phyloP scores from a whole-genome alignment of 345 rosid genomes.

The Syzygium grande region DNA sequence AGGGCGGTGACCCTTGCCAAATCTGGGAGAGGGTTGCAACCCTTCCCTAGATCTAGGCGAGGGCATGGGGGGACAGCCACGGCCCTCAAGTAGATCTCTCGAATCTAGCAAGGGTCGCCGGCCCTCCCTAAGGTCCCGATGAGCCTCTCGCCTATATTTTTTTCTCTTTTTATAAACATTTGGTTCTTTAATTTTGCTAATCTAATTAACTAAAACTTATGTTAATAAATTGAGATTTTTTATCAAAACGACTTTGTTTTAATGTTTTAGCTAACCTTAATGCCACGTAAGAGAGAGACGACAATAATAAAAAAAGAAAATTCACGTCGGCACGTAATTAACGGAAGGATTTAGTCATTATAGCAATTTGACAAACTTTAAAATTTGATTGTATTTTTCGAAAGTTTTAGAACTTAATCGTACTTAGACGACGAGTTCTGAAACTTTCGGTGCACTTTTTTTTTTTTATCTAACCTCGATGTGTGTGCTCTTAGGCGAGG shows the following conservation, averaged over 20 bases:
- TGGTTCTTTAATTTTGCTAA: neutral
- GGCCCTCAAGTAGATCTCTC: neutral
- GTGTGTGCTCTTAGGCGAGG: neutral
- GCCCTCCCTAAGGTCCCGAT: neutral
- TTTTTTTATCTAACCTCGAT: neutral
- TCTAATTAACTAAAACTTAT: neutral
- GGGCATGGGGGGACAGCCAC: too few species aligned
- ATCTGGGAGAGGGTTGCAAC: neutral
- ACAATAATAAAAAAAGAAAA: neutral
- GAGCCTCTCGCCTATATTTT: fast-evolving
- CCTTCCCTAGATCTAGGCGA: neutral
- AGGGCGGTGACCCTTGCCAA: neutral
- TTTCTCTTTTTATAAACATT: fast-evolving
- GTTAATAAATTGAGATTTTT: neutral
- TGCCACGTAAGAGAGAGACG: neutral
- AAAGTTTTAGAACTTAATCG: fast-evolving
- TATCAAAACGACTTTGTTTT: neutral
- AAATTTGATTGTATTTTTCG: fast-evolving
- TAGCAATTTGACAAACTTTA: neutral
- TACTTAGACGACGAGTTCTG: fast-evolving
- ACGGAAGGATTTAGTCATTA: neutral
- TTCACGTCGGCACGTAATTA: neutral
- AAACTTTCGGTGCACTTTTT: fast-evolving
- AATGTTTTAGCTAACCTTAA: neutral
- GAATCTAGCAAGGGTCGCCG: neutral